Evolutionary conservation across 179 eudicot genomes (phyloP).

Genomic region (Beta corolliflora): DNA sequence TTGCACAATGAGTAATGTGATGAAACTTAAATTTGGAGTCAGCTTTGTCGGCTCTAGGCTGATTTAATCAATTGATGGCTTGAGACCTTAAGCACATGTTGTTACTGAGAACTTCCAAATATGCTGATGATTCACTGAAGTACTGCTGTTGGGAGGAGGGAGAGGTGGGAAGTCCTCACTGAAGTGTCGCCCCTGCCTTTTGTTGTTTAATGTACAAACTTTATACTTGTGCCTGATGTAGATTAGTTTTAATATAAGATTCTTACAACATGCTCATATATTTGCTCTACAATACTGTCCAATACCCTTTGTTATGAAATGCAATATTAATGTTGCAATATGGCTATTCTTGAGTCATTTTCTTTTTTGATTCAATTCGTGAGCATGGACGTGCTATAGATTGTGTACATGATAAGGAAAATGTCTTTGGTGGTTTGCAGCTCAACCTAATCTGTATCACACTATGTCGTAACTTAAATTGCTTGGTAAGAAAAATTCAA

Average conservation of each 20-base stretch:
- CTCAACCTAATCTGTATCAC: not conserved
- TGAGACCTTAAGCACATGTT: not conserved
- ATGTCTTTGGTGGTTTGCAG: not conserved
- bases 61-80: not conserved
- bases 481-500: not conserved
- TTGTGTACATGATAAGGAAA: not conserved
- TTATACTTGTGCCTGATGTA: no score
- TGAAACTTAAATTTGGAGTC: not conserved
- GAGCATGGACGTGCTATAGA: not conserved
- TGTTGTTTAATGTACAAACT: no score
- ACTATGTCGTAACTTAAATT: no score
- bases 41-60: not conserved
- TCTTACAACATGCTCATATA: not conserved
- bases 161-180: not conserved
- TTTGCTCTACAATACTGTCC: not conserved
- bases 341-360: not conserved
- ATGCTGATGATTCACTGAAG: not conserved
- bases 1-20: not conserved
- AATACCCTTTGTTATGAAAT: not conserved
- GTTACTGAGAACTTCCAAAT: not conserved
- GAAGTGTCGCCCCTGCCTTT: no score
- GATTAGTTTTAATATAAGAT: no score
- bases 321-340: not conserved
- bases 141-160: not conserved
- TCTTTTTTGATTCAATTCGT: not conserved